Base-by-base conservation (phyloP, 306 rosid species). In the Trifolium fragiferum region DNA sequence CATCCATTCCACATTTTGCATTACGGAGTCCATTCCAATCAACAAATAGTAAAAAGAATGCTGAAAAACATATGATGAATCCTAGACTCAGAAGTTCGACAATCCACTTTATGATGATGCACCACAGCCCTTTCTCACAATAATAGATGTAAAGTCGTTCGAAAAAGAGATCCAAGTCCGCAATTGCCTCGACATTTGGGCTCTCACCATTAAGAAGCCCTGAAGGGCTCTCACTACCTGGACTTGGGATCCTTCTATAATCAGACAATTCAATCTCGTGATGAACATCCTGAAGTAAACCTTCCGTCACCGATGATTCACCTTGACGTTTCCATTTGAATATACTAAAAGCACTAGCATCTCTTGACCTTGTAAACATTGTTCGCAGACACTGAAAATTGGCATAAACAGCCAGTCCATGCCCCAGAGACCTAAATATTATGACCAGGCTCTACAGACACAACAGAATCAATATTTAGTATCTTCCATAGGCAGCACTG, bases 1-100 rank as follows among this genome's bases (percentile, higher is more conserved):
- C 99, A 81, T 92, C 85, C 92, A 92, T 87, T 79, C 99, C 97
- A 86, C 99, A 94, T 76, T 90, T 92, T 1, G 96, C 96, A 84
- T 90, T 94, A 37, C 93, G 89, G 44, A 94, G 96, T 62, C 96
- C 96, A 80, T 90, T 86, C 99, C 99, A 94, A 79, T 94, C 99
- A 79, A 94, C 95, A 66, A 43, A 87, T n/a, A 94, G 70, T 73
- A 89, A 85, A 78, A 92, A 88, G 73, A 94, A 94, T 69, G 92
- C 97, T 2, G 99, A 92, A 85, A 90, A 89, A 58, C 93, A 89
- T 75, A 92, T 92, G 33, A 87, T 87, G 81, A 94, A 94, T 15
- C 95, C 95, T 20, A 92, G 83, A 86, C 95, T 88, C 11, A 92
- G 76, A 81, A 94, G 96, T 83, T 94, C 99, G 46, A 89, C 92